Percentiles rank a stretch among this genome's conserved stretches.
Evolutionary conservation across 2,329 filamentous ascomycete genomes (phyloP).

Genomic region (Drechslerella dactyloides): DNA sequence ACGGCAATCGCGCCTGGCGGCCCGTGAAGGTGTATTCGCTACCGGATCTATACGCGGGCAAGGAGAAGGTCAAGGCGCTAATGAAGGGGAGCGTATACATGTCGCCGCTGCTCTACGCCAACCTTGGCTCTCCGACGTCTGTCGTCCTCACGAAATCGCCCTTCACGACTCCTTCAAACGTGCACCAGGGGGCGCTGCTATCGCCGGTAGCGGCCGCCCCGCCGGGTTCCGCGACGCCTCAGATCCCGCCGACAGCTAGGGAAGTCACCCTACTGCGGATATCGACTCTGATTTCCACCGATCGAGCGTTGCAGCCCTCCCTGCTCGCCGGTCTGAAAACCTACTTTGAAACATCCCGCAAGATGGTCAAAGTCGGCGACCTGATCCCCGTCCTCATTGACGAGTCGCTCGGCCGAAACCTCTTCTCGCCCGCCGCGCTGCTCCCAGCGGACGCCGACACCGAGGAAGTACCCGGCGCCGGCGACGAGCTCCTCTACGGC

Average conservation of each 20-base stretch:
- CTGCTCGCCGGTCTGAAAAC: constrained; percentile 85
- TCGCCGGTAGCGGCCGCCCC: constrained; percentile 58
- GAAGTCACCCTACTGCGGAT: constrained; percentile 90
- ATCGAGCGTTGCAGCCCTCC: constrained; percentile 81
- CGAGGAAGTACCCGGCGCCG: constrained; percentile 65
- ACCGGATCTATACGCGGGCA: constrained; percentile 72
- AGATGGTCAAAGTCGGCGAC: constrained; percentile 85
- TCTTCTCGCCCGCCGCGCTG: constrained; percentile 71
- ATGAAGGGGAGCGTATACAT: constrained; percentile 67
- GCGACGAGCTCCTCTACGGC: constrained; percentile 68
- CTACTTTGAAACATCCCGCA: constrained; percentile 81
- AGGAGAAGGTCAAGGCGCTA: constrained; percentile 56
- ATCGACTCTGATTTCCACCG: constrained; percentile 84
- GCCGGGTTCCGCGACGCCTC: constrained; percentile 65
- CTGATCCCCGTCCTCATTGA: constrained; percentile 88
- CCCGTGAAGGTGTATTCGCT: constrained; percentile 88
- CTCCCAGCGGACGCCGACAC: constrained; percentile 48
- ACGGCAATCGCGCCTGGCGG: constrained; percentile 66
- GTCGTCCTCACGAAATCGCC: constrained; percentile 47
- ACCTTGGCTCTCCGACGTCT: constrained; percentile 66
- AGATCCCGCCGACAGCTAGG: constrained; percentile 66
- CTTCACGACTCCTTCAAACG: constrained; percentile 43
- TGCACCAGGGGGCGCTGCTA: constrained; percentile 45
- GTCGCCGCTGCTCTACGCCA: constrained; percentile 85
- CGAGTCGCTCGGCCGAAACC: constrained; percentile 77